Evolutionary conservation across 768 basidiomycete species (phyloP).

Genomic region (Serendipita sp.): DNA sequence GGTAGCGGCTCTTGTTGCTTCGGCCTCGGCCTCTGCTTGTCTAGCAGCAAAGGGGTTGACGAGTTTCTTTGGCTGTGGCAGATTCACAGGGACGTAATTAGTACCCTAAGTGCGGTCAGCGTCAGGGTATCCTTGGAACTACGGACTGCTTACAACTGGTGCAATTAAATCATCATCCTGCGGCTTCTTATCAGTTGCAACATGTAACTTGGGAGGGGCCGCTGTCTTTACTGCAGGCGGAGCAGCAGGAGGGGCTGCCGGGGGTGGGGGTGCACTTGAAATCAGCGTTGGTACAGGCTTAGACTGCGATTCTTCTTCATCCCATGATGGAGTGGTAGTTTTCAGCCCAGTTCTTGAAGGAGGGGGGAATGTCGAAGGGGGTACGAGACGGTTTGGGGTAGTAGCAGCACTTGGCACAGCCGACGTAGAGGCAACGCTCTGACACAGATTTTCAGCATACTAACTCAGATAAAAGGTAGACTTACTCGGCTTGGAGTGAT

Average conservation of each 20-base stretch:
- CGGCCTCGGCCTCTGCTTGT: slow-evolving; percentile 34
- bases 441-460: background rate
- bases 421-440: background rate
- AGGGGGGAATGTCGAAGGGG: slow-evolving; percentile 6
- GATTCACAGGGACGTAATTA: slow-evolving; percentile 72
- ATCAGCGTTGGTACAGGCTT: background rate
- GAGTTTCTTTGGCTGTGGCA: slow-evolving; percentile 74
- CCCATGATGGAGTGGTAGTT: background rate
- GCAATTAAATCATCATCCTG: slow-evolving; percentile 68
- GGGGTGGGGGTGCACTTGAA: slow-evolving; percentile 16
- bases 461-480: background rate
- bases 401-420: background rate
- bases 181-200: slow-evolving; percentile 41
- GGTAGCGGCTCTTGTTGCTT: slow-evolving; percentile 13
- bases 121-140: background rate
- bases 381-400: background rate
- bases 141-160: slow-evolving; percentile 35
- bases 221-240: slow-evolving; percentile 26
- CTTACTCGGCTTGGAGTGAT: background rate
- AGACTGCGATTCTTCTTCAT: background rate
- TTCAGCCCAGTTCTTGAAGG: slow-evolving; percentile 5
- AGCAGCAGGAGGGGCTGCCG: slow-evolving; percentile 21
- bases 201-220: slow-evolving; percentile 13
- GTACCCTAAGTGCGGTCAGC: slow-evolving; percentile 36
- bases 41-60: slow-evolving; percentile 60